Evolutionary conservation across 2,329 filamentous ascomycete species (phyloP).

Genomic region (Aphanoascus verrucosus): DNA sequence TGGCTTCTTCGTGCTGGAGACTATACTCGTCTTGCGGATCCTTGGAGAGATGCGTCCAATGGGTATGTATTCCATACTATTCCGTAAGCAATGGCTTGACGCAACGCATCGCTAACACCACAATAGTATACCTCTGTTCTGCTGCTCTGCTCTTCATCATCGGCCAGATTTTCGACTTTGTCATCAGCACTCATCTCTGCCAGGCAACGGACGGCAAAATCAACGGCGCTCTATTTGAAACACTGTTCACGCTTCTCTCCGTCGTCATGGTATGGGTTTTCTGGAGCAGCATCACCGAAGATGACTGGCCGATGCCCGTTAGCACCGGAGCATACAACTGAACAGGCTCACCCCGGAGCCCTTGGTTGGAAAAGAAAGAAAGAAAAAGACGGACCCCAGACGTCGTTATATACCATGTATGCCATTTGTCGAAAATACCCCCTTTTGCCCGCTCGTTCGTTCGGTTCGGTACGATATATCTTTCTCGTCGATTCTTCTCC

Average conservation of each 20-base stretch:
- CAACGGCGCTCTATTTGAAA: slow-evolving; percentile 86
- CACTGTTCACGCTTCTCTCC: slow-evolving; percentile 76
- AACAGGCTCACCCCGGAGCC: background rate
- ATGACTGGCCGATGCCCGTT: slow-evolving; percentile 71
- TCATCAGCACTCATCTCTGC: slow-evolving; percentile 84
- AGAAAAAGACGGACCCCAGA: background rate
- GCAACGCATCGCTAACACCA: background rate
- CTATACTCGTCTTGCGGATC: slow-evolving; percentile 70
- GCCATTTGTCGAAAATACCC: slow-evolving; percentile 7
- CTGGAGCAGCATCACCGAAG: slow-evolving; percentile 98
- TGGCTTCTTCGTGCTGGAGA: slow-evolving; percentile 73
- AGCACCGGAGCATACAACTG: slow-evolving; percentile 24
- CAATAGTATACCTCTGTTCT: slow-evolving; percentile 57
- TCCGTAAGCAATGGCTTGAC: no score
- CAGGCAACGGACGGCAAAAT: slow-evolving; percentile 72
- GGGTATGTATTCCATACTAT: slow-evolving; percentile 41
- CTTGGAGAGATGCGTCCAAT: slow-evolving; percentile 87
- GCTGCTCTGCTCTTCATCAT: slow-evolving; percentile 77
- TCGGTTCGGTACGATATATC: background rate
- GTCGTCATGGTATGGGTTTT: slow-evolving; percentile 84
- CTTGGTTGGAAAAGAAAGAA: background rate
- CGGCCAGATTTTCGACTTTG: slow-evolving; percentile 93
- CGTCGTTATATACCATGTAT: background rate
- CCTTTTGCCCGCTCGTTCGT: background rate
- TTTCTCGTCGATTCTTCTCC: background rate